A percentile compares a stretch with the other conserved stretches of the same genome.
Conservation (phyloP, 1,284 basidiomycete genomes). For the Austroboletus olivaceoglutinosus region DNA sequence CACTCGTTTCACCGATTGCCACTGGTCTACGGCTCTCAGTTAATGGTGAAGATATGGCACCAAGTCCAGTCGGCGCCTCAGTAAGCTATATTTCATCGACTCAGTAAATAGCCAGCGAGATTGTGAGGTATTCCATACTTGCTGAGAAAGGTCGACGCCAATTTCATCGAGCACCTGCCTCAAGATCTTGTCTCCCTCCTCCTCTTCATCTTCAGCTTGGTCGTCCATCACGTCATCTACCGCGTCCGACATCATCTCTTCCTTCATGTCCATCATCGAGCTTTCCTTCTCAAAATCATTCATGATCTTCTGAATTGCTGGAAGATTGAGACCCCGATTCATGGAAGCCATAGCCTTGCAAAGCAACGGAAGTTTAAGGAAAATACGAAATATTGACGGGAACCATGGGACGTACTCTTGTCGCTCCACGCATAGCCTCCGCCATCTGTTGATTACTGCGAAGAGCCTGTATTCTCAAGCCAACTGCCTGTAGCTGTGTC, state of each 20-base stretch:
- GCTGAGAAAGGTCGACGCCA: conserved; percentile 88
- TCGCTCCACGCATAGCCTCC: conserved; percentile 97
- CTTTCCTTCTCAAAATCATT: conserved; percentile 98
- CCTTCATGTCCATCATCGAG: conserved; percentile 99
- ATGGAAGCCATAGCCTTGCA: conserved; percentile 94
- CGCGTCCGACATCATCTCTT: conserved; percentile 99
- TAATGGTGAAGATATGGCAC: conserved; percentile 58
- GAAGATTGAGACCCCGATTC: conserved; percentile 95
- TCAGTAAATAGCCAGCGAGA: conserved; percentile 6
- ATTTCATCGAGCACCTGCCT: conserved; percentile 98
- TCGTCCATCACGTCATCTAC: conserved; percentile 99
- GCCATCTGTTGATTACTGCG: conserved; percentile 99
- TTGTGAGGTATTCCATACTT: conserved; percentile 50
- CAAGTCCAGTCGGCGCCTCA: conserved; percentile 75
- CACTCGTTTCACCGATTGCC: conserved; percentile 68
- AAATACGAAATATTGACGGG: neutral
- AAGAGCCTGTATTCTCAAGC: conserved; percentile 93
- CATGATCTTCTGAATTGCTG: conserved; percentile 94
- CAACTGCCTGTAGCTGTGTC: conserved; percentile 96
- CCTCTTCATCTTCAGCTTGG: conserved; percentile 89
- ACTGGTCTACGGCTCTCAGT: conserved; percentile 72
- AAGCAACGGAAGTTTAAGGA: conserved; percentile 1
- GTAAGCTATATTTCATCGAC: conserved; percentile 57
- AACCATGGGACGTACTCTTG: conserved; percentile 61
- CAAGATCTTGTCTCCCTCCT: conserved; percentile 94